Conservation (phyloP, 805 yeast genomes). For the Hanseniaspora lachancei region DNA sequence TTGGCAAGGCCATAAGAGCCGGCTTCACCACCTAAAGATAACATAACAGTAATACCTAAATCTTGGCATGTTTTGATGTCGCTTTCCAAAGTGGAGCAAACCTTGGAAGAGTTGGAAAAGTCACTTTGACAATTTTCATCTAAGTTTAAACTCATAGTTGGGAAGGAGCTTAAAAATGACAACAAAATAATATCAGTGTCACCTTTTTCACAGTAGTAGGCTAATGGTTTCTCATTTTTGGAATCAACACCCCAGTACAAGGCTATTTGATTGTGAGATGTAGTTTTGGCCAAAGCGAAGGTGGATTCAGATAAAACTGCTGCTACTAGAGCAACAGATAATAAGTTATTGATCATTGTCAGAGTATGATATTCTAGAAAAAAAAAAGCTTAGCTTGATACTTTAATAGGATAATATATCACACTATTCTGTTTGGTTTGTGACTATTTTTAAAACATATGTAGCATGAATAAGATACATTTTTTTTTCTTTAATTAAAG, state of each 20-base stretch:
- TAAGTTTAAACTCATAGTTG: slow-evolving; percentile 41
- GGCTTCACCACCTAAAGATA: slow-evolving; percentile 67
- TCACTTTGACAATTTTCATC: slow-evolving; percentile 38
- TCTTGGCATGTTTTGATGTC: slow-evolving; percentile 68
- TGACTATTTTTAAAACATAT: too few relatives aligned
- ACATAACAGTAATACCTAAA: slow-evolving; percentile 60
- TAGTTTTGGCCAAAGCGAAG: slow-evolving; percentile 21
- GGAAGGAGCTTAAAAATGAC: slow-evolving; percentile 57
- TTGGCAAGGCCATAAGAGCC: slow-evolving; percentile 74
- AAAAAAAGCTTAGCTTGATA: too few relatives aligned
- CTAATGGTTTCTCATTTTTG: slow-evolving; percentile 37
- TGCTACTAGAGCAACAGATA: background rate
- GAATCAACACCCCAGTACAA: slow-evolving; percentile 86
- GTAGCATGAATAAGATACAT: too few relatives aligned
- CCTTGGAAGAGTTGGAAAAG: slow-evolving; percentile 31
- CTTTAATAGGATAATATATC: too few relatives aligned
- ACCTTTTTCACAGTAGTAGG: slow-evolving; percentile 22
- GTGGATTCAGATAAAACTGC: background rate
- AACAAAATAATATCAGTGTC: slow-evolving; percentile 50
- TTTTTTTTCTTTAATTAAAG: too few relatives aligned
- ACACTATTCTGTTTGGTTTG: too few relatives aligned
- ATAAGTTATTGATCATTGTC: background rate
- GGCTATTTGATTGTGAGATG: slow-evolving; percentile 48
- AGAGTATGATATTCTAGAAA: background rate
- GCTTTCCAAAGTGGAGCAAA: slow-evolving; percentile 43